phyloP scores from a whole-genome alignment of 1,284 basidiomycete species.

The Macrocybe sp. region DNA sequence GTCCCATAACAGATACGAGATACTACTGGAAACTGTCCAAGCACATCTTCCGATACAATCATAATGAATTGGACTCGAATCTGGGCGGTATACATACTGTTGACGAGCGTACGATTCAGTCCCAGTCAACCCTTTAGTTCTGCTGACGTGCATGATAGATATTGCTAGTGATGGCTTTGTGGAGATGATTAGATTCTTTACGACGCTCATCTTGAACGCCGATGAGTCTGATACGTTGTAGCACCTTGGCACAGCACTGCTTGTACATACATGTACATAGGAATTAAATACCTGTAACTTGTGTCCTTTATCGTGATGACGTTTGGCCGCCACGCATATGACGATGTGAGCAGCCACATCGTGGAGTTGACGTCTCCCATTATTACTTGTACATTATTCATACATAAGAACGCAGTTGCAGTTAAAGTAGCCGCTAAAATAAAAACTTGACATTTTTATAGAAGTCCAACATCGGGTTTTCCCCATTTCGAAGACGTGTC shows the following conservation, averaged over 20 bases:
- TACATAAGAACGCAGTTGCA: not conserved
- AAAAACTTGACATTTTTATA: slow-evolving; percentile 90
- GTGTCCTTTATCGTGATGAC: too few species aligned
- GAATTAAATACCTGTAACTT: too few species aligned
- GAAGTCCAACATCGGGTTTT: slow-evolving; percentile 84
- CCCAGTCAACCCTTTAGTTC: not conserved
- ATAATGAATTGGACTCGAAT: slow-evolving; percentile 27
- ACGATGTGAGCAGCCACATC: too few species aligned
- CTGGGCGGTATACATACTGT: slow-evolving; percentile 58
- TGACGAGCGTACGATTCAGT: slow-evolving; percentile 43
- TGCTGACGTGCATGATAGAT: too few species aligned
- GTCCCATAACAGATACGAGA: slow-evolving; percentile 36
- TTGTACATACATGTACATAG: too few species aligned
- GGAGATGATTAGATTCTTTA: slow-evolving; percentile 45
- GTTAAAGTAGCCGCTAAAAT: slow-evolving; percentile 41
- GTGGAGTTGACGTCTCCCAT: too few species aligned
- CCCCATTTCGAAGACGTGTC: slow-evolving; percentile 70
- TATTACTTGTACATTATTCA: too few species aligned
- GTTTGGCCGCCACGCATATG: too few species aligned
- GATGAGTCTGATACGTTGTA: slow-evolving; percentile 27
- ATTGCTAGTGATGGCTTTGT: slow-evolving; percentile 28
- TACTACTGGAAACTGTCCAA: slow-evolving; percentile 45
- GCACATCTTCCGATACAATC: slow-evolving; percentile 51
- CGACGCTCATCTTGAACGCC: slow-evolving; percentile 40
- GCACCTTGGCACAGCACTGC: not conserved